Evolutionary conservation across 2,329 filamentous ascomycete species (phyloP).

Genomic region (Dactylellina cionopaga): DNA sequence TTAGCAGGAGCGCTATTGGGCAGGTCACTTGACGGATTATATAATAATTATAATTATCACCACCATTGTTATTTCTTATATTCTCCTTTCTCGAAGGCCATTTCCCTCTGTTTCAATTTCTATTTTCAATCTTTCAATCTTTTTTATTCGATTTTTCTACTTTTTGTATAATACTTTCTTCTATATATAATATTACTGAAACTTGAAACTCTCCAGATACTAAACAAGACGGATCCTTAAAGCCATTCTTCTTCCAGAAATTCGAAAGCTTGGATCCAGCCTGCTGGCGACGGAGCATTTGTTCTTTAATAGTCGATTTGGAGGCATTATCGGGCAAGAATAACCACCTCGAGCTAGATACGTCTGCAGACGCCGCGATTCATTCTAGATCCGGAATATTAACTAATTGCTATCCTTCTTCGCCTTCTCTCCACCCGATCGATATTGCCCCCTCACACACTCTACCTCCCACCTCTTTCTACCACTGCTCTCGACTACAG

Average conservation of each 20-base stretch:
- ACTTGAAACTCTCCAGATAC: too few species aligned
- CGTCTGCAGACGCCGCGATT: constrained; percentile 34
- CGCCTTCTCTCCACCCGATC: constrained; percentile 1
- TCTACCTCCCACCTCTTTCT: too few species aligned
- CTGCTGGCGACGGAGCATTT: constrained; percentile 34
- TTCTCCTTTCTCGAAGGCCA: background rate
- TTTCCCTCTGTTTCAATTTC: background rate
- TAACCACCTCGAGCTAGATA: constrained; percentile 21
- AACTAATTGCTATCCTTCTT: constrained; percentile 1
- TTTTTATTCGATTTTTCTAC: background rate
- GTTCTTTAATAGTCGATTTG: constrained; percentile 10
- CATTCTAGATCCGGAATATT: constrained; percentile 48
- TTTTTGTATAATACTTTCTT: background rate
- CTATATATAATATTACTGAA: too few species aligned
- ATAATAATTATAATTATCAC: constrained; percentile 10
- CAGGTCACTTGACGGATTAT: constrained; percentile 19
- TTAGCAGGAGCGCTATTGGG: constrained; percentile 14
- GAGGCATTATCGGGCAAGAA: constrained; percentile 26
- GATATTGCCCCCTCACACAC: too few species aligned
- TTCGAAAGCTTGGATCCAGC: constrained; percentile 12
- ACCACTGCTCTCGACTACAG: too few species aligned
- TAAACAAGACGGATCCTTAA: too few species aligned
- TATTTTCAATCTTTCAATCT: background rate
- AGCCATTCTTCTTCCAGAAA: background rate
- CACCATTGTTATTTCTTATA: background rate